Evolutionary conservation across 345 rosid species (phyloP).

Genomic region (Lumnitzera racemosa): DNA sequence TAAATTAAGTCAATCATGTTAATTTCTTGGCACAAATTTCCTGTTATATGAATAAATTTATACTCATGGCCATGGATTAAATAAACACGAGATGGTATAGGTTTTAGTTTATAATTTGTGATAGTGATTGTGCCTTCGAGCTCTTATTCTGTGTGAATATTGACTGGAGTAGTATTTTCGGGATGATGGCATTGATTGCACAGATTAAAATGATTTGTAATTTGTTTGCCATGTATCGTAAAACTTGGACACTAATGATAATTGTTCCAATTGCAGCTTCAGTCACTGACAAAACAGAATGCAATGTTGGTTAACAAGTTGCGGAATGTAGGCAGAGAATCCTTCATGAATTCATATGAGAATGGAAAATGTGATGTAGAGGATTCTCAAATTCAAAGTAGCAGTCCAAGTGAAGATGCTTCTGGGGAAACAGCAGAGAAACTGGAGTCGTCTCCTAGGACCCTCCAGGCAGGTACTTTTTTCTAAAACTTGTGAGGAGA

Average conservation of each 20-base stretch:
- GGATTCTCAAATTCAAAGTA: conserved; percentile 19
- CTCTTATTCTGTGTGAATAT: no score
- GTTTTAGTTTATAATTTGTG: no score
- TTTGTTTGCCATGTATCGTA: no score
- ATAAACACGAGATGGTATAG: no score
- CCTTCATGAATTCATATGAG: conserved; percentile 10
- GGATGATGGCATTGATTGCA: no score
- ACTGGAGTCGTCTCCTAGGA: conserved; percentile 23
- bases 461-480: conserved; percentile 51
- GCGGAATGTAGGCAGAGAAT: conserved; percentile 16
- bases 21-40: no score
- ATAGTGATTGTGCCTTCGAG: no score
- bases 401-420: conserved; percentile 16
- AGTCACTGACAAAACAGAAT: conserved; percentile 45
- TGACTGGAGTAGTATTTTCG: no score
- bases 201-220: no score
- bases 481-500: conserved; percentile 6
- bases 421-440: conserved; percentile 18
- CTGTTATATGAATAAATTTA: no score
- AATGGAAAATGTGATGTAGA: conserved; percentile 17
- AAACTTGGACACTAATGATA: neutral
- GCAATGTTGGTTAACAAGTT: conserved; percentile 36
- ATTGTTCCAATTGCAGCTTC: conserved; percentile 32
- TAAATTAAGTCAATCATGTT: neutral
- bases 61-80: no score